A percentile compares a stretch with the other conserved stretches of the same genome.
Evolutionary conservation across 2,329 filamentous ascomycete species (phyloP).

Genomic region (Cladosporium austrohemisphaericum): DNA sequence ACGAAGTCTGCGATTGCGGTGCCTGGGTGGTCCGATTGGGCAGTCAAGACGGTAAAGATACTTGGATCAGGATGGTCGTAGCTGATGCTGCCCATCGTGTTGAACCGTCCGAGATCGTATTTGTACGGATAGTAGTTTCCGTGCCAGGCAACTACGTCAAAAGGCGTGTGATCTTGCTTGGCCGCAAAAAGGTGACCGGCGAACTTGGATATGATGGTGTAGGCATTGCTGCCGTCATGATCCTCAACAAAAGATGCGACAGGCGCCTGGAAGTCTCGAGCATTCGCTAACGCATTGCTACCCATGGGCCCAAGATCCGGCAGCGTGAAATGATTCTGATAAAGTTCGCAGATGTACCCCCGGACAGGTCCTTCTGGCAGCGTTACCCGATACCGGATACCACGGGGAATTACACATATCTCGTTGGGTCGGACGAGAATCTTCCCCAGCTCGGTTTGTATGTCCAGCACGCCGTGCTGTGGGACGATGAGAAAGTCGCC

Average conservation of each 20-base stretch:
- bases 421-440: slow-evolving; percentile 65
- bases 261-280: slow-evolving; percentile 62
- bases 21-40: slow-evolving; percentile 53
- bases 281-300: slow-evolving; percentile 62
- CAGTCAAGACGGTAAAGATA: slow-evolving; percentile 64
- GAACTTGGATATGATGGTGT: slow-evolving; percentile 60
- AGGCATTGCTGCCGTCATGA: slow-evolving; percentile 51
- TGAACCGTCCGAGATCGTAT: slow-evolving; percentile 57
- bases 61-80: slow-evolving; percentile 65
- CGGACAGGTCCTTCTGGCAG: slow-evolving; percentile 58
- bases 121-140: slow-evolving; percentile 64
- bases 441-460: slow-evolving; percentile 65
- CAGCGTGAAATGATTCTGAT: slow-evolving; percentile 60
- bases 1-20: slow-evolving; percentile 65
- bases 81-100: slow-evolving; percentile 53
- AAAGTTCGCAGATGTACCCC: slow-evolving; percentile 66
- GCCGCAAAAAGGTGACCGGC: slow-evolving; percentile 58
- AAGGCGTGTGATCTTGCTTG: slow-evolving; percentile 62
- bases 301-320: slow-evolving; percentile 66
- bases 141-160: slow-evolving; percentile 70
- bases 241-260: slow-evolving; percentile 55
- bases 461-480: slow-evolving; percentile 62
- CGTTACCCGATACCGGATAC: slow-evolving; percentile 60
- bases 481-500: slow-evolving; percentile 65
- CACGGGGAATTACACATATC: slow-evolving; percentile 62